Evolutionary conservation across 768 basidiomycete species (phyloP).

Genomic region (Albatrellus ellisii): DNA sequence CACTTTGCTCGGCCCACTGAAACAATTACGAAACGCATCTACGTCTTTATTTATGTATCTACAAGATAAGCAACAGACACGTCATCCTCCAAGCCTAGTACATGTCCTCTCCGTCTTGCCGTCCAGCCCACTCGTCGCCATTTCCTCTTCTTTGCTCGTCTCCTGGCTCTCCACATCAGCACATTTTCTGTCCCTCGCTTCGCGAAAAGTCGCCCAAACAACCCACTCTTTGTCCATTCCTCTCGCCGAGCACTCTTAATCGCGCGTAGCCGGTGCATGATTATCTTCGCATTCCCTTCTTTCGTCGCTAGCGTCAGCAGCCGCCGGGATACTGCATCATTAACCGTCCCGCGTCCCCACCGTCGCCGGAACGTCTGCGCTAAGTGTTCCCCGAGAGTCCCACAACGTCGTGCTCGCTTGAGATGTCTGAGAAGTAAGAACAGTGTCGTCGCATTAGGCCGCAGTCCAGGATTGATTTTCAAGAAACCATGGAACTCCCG

Average conservation of each 20-base stretch:
- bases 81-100: too few species aligned
- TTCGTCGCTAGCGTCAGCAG: slow-evolving; percentile 47
- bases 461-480: slow-evolving; percentile 30
- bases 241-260: slow-evolving; percentile 2
- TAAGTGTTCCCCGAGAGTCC: slow-evolving; percentile 35
- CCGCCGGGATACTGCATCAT: slow-evolving; percentile 46
- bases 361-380: slow-evolving; percentile 31
- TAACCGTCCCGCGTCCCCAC: slow-evolving; percentile 45
- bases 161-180: too few species aligned
- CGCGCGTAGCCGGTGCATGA: slow-evolving; percentile 8
- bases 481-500: slow-evolving; percentile 18
- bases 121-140: too few species aligned
- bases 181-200: too few species aligned
- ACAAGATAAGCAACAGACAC: too few species aligned
- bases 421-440: slow-evolving; percentile 45
- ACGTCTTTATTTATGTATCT: too few species aligned
- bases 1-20: too few species aligned
- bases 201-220: too few species aligned
- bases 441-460: slow-evolving; percentile 46
- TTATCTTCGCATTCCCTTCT: slow-evolving; percentile 47
- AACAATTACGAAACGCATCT: too few species aligned
- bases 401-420: slow-evolving; percentile 34
- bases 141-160: too few species aligned
- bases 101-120: too few species aligned
- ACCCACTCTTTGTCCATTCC: slow-evolving; percentile 4